Base-by-base conservation (phyloP, 768 basidiomycete genomes). In the Boletus tylopilopsis region DNA sequence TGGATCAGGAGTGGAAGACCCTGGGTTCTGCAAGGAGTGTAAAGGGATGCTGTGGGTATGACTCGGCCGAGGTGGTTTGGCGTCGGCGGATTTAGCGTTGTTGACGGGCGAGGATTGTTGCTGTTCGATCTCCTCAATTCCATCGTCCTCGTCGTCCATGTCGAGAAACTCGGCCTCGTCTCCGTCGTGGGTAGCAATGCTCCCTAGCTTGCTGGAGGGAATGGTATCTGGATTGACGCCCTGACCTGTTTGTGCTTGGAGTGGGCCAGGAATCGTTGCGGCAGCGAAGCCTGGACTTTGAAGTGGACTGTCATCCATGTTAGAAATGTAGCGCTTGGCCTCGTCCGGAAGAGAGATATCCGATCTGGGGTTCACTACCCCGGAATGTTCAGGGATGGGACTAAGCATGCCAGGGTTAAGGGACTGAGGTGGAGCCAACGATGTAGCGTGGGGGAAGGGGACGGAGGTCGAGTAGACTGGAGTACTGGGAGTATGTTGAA, bases 261-360 rank as follows among this genome's bases (percentile, higher is more conserved):
- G 1, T 7, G 34, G 13, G 32, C 43, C 50, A 11, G 42, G 40
- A 11, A 18, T 35, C 19, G 51, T 29, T 5, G 22, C 32, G n/a
- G 29, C n/a, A 21, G 38, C 10, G 40, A 52, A 50, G 9, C 53
- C 51, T 6, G 85, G 81, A 59, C 80, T 85, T 23, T 78, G 68
- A 8, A 71, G 61, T 3, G 87, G 83, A 5, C 81, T 84, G 48
- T 88, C 86, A 32, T 68, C 68, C 77, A 87, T 82, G 57, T 76
- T 80, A 32, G 80, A 75, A 48, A 88, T 84, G 59, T 87, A 90
- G 41, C 78, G 81, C 54, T 74, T 80, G 15, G 88, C 84, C 64
- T 91, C 90, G 47, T 90, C 87, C 1, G 89, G 85, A 32, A 90
- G 73, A 29, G 84, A 80, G 42, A 85, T 78, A 21, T 78, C 76